Base-by-base conservation (phyloP, 805 yeast genomes). In the Debaryomyces maramus region DNA sequence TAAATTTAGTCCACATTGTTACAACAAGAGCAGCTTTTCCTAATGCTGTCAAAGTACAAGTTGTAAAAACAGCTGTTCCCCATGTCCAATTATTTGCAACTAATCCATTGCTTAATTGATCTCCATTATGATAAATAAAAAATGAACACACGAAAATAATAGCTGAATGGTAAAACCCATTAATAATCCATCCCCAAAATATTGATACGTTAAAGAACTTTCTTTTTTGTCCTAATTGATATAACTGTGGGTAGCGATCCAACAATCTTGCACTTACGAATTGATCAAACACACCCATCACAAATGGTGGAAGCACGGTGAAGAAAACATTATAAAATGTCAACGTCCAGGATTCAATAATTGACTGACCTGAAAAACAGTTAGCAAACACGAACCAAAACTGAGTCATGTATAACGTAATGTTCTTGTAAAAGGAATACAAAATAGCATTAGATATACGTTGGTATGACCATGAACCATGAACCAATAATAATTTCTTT, bases 381-480 rank as follows among this genome's bases (percentile, higher is more conserved):
- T 90, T 93, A 44, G 82, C 75, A 60, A 93, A 93, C 15, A 91
- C 97, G 63, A 78, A 93, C 99, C 99, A 93, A 63, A 93, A 93
- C 67, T 93, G 99, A 3, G 97, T 88, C 96, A 93, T 87, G 65
- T 91, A 95, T 42, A 93, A 75, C 2, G 97, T 88, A 56, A 93
- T 87, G 57, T 93, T 93, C 66, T 93, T 93, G 78, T 93, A 93
- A 56, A 93, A 93, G 0, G 97, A 89, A 61, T 91, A 93, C 45
- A 93, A 72, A 48, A 93, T 91, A 1, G 97, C 97, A 52, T 84
- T 83, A 10, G 96, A 85, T 39, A 91, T 82, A 58, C 99, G 80
- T 59, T 90, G 97, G 60, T 93, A 93, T 30, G 96, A 88, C 99
- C 99, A 93, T 6, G 96, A 69, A 1, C 99, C 99, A 61, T 93